These are phyloP conservation scores for Acanthamoeba rhysodes DNA, from an alignment of 208 protist species.

Conservation along the genomic window DNA sequence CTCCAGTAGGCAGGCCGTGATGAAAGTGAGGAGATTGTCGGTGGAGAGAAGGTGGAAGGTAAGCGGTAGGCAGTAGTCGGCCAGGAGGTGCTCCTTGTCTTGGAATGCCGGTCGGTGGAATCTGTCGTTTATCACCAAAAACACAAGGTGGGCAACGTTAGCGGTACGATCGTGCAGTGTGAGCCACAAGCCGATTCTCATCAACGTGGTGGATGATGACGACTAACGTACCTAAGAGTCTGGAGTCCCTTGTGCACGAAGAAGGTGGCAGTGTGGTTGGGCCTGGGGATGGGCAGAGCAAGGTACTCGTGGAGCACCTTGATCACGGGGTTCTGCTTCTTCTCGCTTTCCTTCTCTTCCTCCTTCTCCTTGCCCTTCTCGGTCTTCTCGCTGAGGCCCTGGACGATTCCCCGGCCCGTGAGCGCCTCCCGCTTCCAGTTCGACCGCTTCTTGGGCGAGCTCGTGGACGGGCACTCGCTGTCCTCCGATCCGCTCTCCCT, in stretches of 20 bases:
- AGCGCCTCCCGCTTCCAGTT: conserved; percentile 32
- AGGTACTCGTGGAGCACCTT: conserved; percentile 28
- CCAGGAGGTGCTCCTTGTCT: conserved; percentile 31
- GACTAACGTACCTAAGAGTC: not conserved
- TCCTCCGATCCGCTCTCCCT: conserved; percentile 34
- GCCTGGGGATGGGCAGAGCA: conserved; percentile 11
- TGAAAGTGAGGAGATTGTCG: conserved; percentile 62
- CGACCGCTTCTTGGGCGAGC: not conserved
- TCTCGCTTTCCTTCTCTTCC: not conserved
- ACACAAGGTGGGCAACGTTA: not conserved
- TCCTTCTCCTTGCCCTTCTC: not conserved
- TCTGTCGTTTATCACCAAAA: not conserved
- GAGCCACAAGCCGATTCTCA: too few relatives aligned
- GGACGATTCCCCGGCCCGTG: conserved; percentile 2
- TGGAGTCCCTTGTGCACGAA: conserved; percentile 52
- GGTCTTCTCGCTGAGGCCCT: not conserved
- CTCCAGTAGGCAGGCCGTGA: conserved; percentile 51
- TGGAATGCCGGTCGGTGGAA: conserved; percentile 54
- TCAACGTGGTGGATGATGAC: not conserved
- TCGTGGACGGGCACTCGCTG: not conserved
- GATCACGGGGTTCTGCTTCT: conserved; percentile 40
- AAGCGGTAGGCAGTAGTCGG: conserved; percentile 26
- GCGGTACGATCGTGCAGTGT: not conserved
- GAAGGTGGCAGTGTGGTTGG: conserved; percentile 34
- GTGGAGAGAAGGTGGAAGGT: conserved; percentile 63